A percentile compares a stretch with the other conserved stretches of the same genome.
Conservation (phyloP, 306 rosid genomes). For the Quercus variabilis region DNA sequence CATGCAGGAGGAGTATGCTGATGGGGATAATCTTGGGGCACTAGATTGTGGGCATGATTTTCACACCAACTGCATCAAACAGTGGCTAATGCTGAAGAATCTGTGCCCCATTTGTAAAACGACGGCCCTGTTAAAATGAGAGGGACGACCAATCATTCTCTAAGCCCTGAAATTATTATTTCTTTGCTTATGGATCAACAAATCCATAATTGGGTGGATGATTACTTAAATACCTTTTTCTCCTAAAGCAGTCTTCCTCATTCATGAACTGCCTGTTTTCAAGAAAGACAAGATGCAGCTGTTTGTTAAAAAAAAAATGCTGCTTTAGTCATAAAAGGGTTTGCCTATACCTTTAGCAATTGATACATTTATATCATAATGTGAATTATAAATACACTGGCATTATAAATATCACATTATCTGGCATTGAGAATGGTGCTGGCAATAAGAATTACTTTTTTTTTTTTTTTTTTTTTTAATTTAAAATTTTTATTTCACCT, state of each 20-base stretch:
- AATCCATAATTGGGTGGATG: slow-evolving; percentile 7
- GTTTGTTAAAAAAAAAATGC: background rate
- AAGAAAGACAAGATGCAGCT: background rate
- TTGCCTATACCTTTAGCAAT: slow-evolving; percentile 5
- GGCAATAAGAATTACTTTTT: background rate
- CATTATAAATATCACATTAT: slow-evolving; percentile 1
- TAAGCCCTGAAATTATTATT: slow-evolving; percentile 18
- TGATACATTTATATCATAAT: slow-evolving; percentile 7
- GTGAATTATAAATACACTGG: slow-evolving; percentile 14
- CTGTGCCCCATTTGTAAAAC: slow-evolving; percentile 89
- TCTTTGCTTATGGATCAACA: slow-evolving; percentile 23
- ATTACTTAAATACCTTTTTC: slow-evolving; percentile 3
- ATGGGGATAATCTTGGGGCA: slow-evolving; percentile 62
- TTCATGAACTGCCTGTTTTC: slow-evolving; percentile 24
- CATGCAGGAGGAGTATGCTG: slow-evolving; percentile 81
- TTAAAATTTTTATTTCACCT: background rate
- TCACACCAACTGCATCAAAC: slow-evolving; percentile 75
- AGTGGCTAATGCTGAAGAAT: slow-evolving; percentile 85
- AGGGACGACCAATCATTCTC: slow-evolving; percentile 15
- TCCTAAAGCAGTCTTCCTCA: slow-evolving; percentile 2
- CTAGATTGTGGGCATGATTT: slow-evolving; percentile 90
- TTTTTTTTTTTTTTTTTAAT: background rate
- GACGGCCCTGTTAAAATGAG: slow-evolving; percentile 59
- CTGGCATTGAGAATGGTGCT: background rate
- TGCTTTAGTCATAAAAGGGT: slow-evolving; percentile 3